Percentiles rank a stretch among this genome's conserved stretches.
These are phyloP conservation scores for Crucihimalaya himalaica DNA, from an alignment of 345 rosid genomes.

Conservation along the genomic window DNA sequence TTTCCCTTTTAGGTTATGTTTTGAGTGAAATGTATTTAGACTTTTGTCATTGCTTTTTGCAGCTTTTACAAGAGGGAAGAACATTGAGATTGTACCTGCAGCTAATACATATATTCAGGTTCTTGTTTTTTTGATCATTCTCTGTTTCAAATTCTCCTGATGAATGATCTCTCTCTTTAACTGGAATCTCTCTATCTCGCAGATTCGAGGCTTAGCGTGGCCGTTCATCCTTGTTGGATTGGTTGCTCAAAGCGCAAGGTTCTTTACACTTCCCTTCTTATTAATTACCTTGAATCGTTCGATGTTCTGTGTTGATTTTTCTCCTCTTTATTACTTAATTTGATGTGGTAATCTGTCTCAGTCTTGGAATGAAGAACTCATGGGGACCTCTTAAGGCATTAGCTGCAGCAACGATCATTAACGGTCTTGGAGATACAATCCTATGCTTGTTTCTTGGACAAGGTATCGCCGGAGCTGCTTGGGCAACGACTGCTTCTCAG, in stretches of 20 bases:
- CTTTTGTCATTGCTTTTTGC: constrained; percentile 31
- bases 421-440: constrained; percentile 76
- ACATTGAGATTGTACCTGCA: constrained; percentile 72
- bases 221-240: constrained; percentile 90
- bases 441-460: constrained; percentile 77
- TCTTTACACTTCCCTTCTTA: constrained; percentile 3
- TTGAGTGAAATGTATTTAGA: constrained; percentile 14
- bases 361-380: constrained; percentile 97
- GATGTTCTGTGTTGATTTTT: not conserved
- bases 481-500: constrained; percentile 89
- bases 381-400: constrained; percentile 95
- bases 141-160: constrained; percentile 6
- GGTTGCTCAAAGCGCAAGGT: constrained; percentile 99
- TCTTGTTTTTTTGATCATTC: constrained; percentile 11
- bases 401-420: constrained; percentile 72
- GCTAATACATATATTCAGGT: constrained; percentile 91
- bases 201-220: constrained; percentile 95
- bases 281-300: not conserved
- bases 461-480: constrained; percentile 95
- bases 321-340: not conserved
- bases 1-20: not conserved
- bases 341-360: constrained; percentile 48
- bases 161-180: constrained; percentile 17
- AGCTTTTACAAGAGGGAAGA: constrained; percentile 83
- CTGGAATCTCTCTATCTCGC: constrained; percentile 30